These are phyloP conservation scores for Argentina anserina DNA, from an alignment of 306 rosid species.

Conservation along the genomic window DNA sequence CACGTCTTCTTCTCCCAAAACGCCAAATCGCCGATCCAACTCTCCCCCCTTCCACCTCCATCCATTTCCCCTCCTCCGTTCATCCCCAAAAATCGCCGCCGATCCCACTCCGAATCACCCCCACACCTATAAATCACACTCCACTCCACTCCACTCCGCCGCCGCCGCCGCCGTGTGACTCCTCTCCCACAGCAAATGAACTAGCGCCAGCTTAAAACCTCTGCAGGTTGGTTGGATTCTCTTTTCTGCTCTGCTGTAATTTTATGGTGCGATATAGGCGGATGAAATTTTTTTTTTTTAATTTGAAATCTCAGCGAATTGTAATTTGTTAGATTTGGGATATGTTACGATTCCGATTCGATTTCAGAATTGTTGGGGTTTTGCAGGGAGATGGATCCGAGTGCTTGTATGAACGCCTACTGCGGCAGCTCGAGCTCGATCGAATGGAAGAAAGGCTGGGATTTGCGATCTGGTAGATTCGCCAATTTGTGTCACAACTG, in stretches of 20 bases:
- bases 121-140: conserved; percentile 13
- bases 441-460: conserved; percentile 92
- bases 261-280: not conserved
- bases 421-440: conserved; percentile 59
- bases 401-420: conserved; percentile 64
- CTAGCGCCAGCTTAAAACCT: not conserved
- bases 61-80: conserved; percentile 7
- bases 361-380: conserved; percentile 22
- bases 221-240: conserved; percentile 19
- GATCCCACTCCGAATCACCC: conserved; percentile 8
- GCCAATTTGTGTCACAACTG: conserved; percentile 88
- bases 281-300: not conserved
- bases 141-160: not conserved
- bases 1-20: conserved; percentile 57
- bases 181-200: conserved; percentile 10
- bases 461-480: conserved; percentile 88
- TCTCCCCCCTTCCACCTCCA: conserved; percentile 25
- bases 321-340: conserved; percentile 39
- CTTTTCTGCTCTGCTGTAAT: conserved; percentile 16
- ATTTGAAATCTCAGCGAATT: not conserved
- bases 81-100: not conserved
- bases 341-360: conserved; percentile 7
- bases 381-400: conserved; percentile 59
- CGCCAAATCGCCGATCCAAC: conserved; percentile 29
- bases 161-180: conserved; percentile 6